A percentile compares a stretch with the other conserved stretches of the same genome.
Evolutionary conservation across 331 rosid genomes (phyloP).

Genomic region (Phaseolus coccineus): DNA sequence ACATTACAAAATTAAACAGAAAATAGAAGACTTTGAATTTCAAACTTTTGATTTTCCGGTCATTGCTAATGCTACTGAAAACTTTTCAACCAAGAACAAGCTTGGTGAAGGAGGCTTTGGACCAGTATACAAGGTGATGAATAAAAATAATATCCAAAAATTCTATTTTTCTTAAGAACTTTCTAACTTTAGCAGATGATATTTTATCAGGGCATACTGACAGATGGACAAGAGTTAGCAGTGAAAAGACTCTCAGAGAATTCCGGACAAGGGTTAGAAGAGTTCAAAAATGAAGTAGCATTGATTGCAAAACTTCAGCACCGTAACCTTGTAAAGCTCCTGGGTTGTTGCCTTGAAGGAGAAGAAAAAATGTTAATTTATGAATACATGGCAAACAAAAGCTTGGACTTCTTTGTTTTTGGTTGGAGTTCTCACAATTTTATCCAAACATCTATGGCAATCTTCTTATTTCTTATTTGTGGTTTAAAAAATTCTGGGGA

Average conservation of each 20-base stretch:
- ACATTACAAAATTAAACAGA: neutral
- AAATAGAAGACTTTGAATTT: neutral
- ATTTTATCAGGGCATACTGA: neutral
- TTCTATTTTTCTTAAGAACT: neutral
- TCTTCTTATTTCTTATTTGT: neutral
- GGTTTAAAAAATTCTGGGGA: neutral
- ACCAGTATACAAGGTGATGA: conserved; percentile 3
- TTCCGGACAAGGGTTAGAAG: neutral
- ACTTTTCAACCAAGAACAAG: neutral
- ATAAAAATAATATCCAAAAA: neutral
- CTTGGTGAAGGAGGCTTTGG: neutral
- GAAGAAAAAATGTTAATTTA: neutral
- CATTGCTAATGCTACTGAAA: neutral
- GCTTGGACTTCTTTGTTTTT: neutral
- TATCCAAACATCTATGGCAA: neutral
- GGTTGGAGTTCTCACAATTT: neutral
- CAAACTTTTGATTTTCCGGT: neutral
- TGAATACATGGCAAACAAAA: neutral
- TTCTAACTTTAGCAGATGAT: neutral
- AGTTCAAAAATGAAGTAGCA: neutral
- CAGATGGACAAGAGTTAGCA: neutral
- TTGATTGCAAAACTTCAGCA: neutral
- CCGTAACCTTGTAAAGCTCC: neutral
- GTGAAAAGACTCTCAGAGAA: neutral
- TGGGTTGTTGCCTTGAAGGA: neutral